phyloP scores from a whole-genome alignment of 1,139 yeast species.

The Oligophagozyma castellii region DNA sequence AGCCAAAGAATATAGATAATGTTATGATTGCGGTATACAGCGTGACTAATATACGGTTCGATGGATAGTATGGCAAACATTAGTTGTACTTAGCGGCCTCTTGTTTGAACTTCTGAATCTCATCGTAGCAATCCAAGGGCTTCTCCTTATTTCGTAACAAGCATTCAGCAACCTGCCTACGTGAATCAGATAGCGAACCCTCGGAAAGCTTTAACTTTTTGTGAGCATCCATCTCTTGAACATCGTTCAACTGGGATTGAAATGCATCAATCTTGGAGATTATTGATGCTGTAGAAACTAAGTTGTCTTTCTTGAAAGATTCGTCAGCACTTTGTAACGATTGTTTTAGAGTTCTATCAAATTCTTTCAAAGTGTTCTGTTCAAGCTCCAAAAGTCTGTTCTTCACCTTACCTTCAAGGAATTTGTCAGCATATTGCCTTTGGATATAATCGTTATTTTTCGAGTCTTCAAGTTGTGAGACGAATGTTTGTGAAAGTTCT shows the following conservation, averaged over 20 bases:
- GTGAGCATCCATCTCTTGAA: slow-evolving; percentile 27
- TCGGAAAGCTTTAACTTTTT: slow-evolving; percentile 9
- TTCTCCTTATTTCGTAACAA: slow-evolving; percentile 53
- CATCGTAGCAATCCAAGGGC: slow-evolving; percentile 81
- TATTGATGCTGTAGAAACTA: slow-evolving; percentile 23
- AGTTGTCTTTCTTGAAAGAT: slow-evolving; percentile 19
- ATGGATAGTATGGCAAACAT: no score
- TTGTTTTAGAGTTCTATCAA: slow-evolving; percentile 38
- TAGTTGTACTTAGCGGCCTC: no score
- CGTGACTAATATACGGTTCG: no score
- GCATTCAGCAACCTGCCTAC: slow-evolving; percentile 43
- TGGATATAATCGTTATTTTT: slow-evolving; percentile 75
- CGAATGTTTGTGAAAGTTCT: slow-evolving; percentile 55
- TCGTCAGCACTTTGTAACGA: slow-evolving; percentile 30
- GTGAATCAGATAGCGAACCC: slow-evolving; percentile 35
- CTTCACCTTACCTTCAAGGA: slow-evolving; percentile 64
- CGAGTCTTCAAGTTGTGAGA: slow-evolving; percentile 58
- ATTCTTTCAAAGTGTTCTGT: slow-evolving; percentile 40
- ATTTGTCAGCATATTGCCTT: slow-evolving; percentile 63
- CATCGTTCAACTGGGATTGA: slow-evolving; percentile 28
- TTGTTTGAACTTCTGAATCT: slow-evolving; percentile 67
- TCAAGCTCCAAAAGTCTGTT: slow-evolving; percentile 52
- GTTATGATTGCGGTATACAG: no score
- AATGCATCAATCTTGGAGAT: slow-evolving; percentile 33
- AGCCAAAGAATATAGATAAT: no score